phyloP scores from a whole-genome alignment of 805 yeast species.

The Ogataea methanolica region DNA sequence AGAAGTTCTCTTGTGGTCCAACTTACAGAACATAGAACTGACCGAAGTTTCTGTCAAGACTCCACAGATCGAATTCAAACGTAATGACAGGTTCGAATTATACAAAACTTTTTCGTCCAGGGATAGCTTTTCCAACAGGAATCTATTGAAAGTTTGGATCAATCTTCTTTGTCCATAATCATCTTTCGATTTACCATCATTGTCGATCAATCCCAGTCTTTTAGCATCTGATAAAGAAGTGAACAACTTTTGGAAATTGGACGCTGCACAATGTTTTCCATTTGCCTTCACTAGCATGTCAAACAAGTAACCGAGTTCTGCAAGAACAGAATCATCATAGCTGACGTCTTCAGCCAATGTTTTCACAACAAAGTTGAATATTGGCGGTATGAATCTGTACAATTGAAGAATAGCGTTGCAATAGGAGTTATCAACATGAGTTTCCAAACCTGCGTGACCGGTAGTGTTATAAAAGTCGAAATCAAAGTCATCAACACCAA shows the following conservation, averaged over 20 bases:
- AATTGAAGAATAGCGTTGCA: constrained; percentile 77
- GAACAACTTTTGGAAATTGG: constrained; percentile 65
- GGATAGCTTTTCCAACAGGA: constrained; percentile 48
- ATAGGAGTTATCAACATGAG: constrained; percentile 73
- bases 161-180: constrained; percentile 39
- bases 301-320: constrained; percentile 82
- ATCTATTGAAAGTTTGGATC: constrained; percentile 53
- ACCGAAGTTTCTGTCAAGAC: constrained; percentile 39
- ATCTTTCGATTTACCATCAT: constrained; percentile 41
- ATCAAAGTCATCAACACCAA: constrained; percentile 93
- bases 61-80: constrained; percentile 33
- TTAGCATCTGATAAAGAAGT: constrained; percentile 46
- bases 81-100: constrained; percentile 10
- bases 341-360: constrained; percentile 52
- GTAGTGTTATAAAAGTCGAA: constrained; percentile 81
- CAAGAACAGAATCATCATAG: constrained; percentile 47
- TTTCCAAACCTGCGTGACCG: constrained; percentile 77
- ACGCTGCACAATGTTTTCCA: constrained; percentile 74
- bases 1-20: constrained; percentile 31
- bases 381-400: constrained; percentile 68
- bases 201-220: constrained; percentile 47
- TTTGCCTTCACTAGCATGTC: constrained; percentile 86
- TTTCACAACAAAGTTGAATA: constrained; percentile 60
- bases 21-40: constrained; percentile 35
- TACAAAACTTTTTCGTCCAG: constrained; percentile 42